These are phyloP conservation scores for Aspergillus persii DNA, from an alignment of 2,329 filamentous ascomycete genomes.

Conservation along the genomic window DNA sequence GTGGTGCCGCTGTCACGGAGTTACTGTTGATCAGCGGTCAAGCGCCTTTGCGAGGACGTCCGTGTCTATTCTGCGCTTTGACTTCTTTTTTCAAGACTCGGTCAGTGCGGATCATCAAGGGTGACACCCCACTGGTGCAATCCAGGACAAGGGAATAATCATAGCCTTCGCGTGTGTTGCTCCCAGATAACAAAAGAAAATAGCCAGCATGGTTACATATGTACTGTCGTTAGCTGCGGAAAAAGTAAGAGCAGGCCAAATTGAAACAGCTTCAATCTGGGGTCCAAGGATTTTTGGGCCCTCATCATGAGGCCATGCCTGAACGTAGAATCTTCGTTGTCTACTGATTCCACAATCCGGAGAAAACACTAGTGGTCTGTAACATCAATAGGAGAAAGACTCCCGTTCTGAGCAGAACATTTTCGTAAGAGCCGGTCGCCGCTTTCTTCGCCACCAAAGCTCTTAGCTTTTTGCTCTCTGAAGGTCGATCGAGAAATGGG, in stretches of 20 bases:
- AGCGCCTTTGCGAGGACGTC: neutral
- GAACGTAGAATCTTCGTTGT: neutral
- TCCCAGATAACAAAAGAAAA: neutral
- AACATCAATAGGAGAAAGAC: neutral
- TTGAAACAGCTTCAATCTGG: neutral
- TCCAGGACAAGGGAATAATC: neutral
- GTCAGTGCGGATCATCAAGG: conserved; percentile 6
- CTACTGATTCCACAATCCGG: neutral
- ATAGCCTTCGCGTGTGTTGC: neutral
- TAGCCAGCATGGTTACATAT: neutral
- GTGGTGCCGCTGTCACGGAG: neutral
- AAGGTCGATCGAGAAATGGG: neutral
- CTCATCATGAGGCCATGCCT: neutral
- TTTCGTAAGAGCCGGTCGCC: neutral
- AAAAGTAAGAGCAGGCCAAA: conserved; percentile 4
- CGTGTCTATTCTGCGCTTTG: neutral
- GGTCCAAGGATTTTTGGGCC: neutral
- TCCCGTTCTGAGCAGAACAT: neutral
- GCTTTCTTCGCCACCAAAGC: neutral
- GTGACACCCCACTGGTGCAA: conserved; percentile 17
- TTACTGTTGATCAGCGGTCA: conserved; percentile 8
- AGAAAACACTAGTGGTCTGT: neutral
- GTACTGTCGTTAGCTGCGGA: neutral
- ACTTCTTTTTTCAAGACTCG: neutral
- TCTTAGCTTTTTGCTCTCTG: neutral